Evolutionary conservation across 805 yeast species (phyloP), one percentile per base, ranked within the genome.

Genomic region (Millerozyma miso): DNA sequence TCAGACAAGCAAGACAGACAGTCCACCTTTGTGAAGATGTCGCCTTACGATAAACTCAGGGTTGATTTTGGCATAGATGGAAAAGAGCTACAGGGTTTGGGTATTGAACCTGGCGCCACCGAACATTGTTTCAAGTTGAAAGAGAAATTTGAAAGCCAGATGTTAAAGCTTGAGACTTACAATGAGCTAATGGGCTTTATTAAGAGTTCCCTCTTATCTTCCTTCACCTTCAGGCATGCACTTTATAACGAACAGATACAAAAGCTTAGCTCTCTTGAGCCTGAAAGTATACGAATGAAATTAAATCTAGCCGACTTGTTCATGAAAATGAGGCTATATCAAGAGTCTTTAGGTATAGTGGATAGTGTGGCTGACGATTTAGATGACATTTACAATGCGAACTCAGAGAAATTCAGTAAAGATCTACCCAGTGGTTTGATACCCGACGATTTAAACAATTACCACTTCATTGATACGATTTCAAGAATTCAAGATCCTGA

Each of bases 291-390:
- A 39, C 64, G 67, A 13, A 59, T 69, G 47, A 73, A 74, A 45
- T 78, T 80, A 41, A 71, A 74, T 4, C 57, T 81, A 35, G 83
- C 83, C 0, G 59, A 71, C 26, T 66, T 79, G 3, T 71, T 78
- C 43, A 76, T 74, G 42, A 75, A 75, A 37, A 69, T 87, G 64
- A 72, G 74, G 19, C 71, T 85, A 18, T 60, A 69, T 19, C 84
- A 82, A 19, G 90, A 85, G 40, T 73, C 91, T 0, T 55, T 83
- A 31, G 61, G 57, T 3, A 71, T 75, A 17, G 83, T 79, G 48
- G 74, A 76, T 26, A 67, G 65, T 20, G 51, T 85, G 4, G 67
- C 70, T 14, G 44, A 51, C 1, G 59, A 58, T 14, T 37, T 62
- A 38, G 47, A 50, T n/a, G 14, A 36, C 4, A 15, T 45, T 29